These are phyloP conservation scores for Apiotrichum gamsii DNA, from an alignment of 1,284 basidiomycete genomes.

Conservation along the genomic window DNA sequence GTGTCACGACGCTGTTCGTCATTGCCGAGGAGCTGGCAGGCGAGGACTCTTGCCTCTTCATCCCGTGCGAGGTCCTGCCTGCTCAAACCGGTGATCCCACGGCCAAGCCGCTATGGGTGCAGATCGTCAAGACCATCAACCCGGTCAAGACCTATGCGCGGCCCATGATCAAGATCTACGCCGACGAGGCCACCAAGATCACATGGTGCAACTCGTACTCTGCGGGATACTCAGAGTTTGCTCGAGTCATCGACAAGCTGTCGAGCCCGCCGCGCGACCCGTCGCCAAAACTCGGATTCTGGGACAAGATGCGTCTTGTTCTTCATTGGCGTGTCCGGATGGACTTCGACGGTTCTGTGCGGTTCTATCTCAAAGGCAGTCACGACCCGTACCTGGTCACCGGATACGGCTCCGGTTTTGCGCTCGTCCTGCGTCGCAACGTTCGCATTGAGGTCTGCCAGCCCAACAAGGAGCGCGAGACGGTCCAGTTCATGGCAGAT, in stretches of 20 bases:
- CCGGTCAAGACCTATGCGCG: conserved; percentile 87
- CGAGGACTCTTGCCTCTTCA: conserved; percentile 63
- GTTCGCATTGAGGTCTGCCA: conserved; percentile 69
- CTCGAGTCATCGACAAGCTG: conserved; percentile 75
- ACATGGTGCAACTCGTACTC: conserved; percentile 88
- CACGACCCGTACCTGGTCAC: conserved; percentile 67
- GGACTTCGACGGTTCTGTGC: conserved; percentile 67
- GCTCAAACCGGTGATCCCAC: conserved; percentile 54
- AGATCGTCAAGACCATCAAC: conserved; percentile 88
- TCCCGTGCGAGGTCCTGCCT: conserved; percentile 61
- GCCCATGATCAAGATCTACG: conserved; percentile 63
- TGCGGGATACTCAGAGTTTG: conserved; percentile 79
- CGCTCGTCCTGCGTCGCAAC: conserved; percentile 74
- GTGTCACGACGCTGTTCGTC: conserved; percentile 69
- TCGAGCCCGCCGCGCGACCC: conserved; percentile 74
- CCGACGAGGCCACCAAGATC: conserved; percentile 64
- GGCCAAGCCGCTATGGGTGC: conserved; percentile 57
- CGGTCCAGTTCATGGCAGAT: conserved; percentile 77
- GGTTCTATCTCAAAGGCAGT: conserved; percentile 77
- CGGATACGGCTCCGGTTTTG: conserved; percentile 81
- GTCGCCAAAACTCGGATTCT: conserved; percentile 85
- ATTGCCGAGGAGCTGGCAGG: conserved; percentile 84
- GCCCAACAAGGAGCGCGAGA: conserved; percentile 67
- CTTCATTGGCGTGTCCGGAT: conserved; percentile 77
- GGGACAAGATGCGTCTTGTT: conserved; percentile 85